These are phyloP conservation scores for Globisporangium abappressorium DNA, from an alignment of 352 stramenopile genomes.

Conservation along the genomic window DNA sequence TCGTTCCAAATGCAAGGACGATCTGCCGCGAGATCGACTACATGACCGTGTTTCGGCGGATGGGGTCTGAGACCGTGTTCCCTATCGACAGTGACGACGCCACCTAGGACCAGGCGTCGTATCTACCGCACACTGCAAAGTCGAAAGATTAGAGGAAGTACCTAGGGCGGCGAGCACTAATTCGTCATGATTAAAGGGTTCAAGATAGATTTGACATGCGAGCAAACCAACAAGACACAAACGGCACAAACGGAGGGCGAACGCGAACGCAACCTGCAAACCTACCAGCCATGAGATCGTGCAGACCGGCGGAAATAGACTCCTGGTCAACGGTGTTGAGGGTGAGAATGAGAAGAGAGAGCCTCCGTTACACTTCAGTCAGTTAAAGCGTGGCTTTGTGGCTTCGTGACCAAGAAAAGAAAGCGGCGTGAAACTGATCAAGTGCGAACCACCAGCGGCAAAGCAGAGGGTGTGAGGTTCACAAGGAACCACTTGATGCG, in stretches of 20 bases:
- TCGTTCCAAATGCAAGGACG: constrained; percentile 37
- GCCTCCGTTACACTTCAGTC: background rate
- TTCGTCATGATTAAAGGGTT: constrained; percentile 1
- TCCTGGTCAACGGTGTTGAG: background rate
- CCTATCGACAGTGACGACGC: constrained; percentile 30
- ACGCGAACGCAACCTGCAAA: background rate
- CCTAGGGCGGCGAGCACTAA: background rate
- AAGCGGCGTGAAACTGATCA: constrained; percentile 2
- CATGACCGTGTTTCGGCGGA: constrained; percentile 21
- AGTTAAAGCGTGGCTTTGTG: background rate
- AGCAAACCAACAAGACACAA: background rate
- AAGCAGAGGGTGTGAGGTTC: background rate
- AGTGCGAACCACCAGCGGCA: background rate
- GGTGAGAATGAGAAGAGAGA: background rate
- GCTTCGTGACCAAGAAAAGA: background rate
- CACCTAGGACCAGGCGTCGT: background rate
- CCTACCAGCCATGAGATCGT: background rate
- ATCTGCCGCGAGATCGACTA: constrained; percentile 53
- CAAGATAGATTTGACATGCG: background rate
- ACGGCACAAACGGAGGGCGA: background rate
- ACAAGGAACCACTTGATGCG: background rate
- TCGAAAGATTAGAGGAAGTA: background rate
- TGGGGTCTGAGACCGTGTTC: constrained; percentile 35
- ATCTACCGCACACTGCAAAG: background rate
- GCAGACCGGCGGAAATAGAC: background rate